These are phyloP conservation scores for Candida insectorum DNA, from an alignment of 805 yeast genomes.

Conservation along the genomic window DNA sequence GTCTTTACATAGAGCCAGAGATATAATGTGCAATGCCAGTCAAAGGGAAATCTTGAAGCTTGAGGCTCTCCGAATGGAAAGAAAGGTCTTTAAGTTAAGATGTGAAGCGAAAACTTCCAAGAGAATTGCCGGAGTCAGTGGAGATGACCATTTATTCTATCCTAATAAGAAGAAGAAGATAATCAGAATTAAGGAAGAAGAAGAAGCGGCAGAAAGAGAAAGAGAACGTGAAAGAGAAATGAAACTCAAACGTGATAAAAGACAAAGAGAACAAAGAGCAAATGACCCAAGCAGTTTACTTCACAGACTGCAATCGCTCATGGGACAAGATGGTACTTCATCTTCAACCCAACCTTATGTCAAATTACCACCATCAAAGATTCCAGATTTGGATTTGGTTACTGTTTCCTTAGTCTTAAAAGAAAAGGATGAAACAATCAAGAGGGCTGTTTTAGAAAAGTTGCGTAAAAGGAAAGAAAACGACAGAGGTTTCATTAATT, in stretches of 20 bases:
- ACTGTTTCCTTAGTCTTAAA: conserved; percentile 73
- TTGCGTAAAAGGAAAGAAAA: conserved; percentile 65
- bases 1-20: conserved; percentile 75
- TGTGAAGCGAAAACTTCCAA: conserved; percentile 69
- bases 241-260: conserved; percentile 21
- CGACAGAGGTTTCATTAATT: conserved; percentile 77
- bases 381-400: conserved; percentile 87
- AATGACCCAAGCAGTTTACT: conserved; percentile 4
- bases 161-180: conserved; percentile 70
- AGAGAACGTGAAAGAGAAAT: conserved; percentile 24
- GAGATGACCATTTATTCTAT: conserved; percentile 80
- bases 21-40: conserved; percentile 64
- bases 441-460: conserved; percentile 82
- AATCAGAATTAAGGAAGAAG: conserved; percentile 32
- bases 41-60: conserved; percentile 67
- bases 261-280: conserved; percentile 12
- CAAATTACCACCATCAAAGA: conserved; percentile 81
- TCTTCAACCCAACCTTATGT: conserved; percentile 71
- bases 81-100: conserved; percentile 68
- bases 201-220: conserved; percentile 25
- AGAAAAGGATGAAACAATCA: conserved; percentile 74
- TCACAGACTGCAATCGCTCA: conserved; percentile 3
- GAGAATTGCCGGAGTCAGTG: conserved; percentile 70
- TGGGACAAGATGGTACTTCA: conserved; percentile 9
- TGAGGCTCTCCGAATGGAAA: conserved; percentile 60